phyloP scores from a whole-genome alignment of 2,329 filamentous ascomycete genomes.

The Ophiostoma novo-ulmi region DNA sequence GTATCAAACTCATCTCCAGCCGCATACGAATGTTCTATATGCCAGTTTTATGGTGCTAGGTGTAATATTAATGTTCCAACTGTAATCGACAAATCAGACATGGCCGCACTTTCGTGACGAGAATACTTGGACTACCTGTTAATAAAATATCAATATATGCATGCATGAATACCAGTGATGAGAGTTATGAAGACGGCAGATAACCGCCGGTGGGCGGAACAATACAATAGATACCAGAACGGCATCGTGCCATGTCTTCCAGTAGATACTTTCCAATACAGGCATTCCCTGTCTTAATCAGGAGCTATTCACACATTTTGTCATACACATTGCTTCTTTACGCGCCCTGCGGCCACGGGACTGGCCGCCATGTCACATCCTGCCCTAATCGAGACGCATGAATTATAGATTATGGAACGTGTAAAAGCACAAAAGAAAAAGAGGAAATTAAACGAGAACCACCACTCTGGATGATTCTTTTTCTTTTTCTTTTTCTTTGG shows the following conservation, averaged over 20 bases:
- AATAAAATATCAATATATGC: no score
- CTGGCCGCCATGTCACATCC: neutral
- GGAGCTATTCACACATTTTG: neutral
- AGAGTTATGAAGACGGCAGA: neutral
- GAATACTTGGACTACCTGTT: no score
- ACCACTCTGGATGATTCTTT: neutral
- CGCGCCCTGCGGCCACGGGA: constrained; percentile 10
- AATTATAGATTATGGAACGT: neutral
- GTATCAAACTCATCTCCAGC: no score
- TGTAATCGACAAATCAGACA: no score
- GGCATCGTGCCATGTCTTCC: constrained; percentile 5
- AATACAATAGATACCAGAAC: neutral
- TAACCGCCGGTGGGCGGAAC: neutral
- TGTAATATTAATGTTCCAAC: no score
- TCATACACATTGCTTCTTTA: constrained; percentile 14
- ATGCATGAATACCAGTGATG: no score
- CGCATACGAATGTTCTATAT: no score
- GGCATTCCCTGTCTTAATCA: constrained; percentile 5
- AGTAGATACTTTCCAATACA: neutral
- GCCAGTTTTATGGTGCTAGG: no score
- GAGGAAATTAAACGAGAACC: neutral
- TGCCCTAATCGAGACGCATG: neutral
- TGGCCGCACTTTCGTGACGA: no score
- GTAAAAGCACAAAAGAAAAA: no score
- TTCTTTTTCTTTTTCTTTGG: no score